phyloP scores from a whole-genome alignment of 306 rosid species.

The Amphicarpaea edgeworthii region DNA sequence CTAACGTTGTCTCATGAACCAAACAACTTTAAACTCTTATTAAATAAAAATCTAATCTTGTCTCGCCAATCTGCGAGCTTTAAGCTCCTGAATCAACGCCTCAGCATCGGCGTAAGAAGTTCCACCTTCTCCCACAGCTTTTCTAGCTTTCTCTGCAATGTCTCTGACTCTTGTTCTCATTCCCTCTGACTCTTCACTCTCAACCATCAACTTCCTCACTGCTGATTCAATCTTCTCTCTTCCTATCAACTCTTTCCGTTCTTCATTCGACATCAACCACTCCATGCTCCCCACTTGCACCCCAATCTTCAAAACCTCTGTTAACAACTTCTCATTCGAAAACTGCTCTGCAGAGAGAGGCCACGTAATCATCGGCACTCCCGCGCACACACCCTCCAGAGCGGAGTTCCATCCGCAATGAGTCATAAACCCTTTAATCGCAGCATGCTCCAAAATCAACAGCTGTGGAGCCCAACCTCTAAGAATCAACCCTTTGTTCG shows the following conservation, averaged over 20 bases:
- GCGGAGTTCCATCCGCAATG: constrained; percentile 89
- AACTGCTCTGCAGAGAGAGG: constrained; percentile 80
- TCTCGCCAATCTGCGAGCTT: background rate
- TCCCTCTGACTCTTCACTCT: constrained; percentile 54
- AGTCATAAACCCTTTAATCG: constrained; percentile 72
- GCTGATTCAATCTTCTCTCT: constrained; percentile 61
- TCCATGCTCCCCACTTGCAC: constrained; percentile 69
- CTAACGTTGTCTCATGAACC: too few relatives aligned
- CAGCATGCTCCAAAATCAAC: constrained; percentile 62
- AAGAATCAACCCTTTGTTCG: constrained; percentile 56
- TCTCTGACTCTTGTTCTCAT: constrained; percentile 58
- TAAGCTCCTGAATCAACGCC: constrained; percentile 57
- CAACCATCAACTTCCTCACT: constrained; percentile 59
- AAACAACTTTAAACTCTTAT: too few relatives aligned
- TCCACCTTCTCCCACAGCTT: constrained; percentile 63
- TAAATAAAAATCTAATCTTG: background rate
- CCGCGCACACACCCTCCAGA: constrained; percentile 60
- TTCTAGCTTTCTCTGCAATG: constrained; percentile 52
- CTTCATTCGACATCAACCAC: constrained; percentile 52
- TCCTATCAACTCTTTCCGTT: constrained; percentile 49
- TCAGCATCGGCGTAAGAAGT: constrained; percentile 51
- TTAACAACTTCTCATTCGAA: constrained; percentile 71
- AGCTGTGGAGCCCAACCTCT: constrained; percentile 82
- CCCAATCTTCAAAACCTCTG: constrained; percentile 59
- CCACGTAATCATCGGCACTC: constrained; percentile 76